Conservation (phyloP, 2,329 filamentous ascomycete genomes). For the Botrytis medusae region DNA sequence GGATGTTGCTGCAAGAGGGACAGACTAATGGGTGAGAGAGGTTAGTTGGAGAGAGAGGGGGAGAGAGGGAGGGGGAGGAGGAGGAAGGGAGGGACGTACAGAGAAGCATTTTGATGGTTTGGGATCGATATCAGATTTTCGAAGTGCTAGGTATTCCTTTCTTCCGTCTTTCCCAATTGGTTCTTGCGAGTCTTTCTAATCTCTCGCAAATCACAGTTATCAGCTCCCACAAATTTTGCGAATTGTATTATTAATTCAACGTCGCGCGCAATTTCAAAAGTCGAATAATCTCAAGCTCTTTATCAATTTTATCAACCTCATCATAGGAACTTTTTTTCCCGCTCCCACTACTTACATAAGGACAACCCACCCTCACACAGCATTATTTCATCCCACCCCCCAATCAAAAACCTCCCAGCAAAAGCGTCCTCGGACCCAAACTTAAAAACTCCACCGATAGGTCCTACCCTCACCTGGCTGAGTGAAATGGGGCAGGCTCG, state of each 20-base stretch:
- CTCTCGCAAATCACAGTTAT: not conserved
- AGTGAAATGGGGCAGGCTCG: not conserved
- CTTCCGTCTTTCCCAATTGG: not conserved
- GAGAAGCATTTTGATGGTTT: conserved; percentile 20
- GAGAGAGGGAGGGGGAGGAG: too few species aligned
- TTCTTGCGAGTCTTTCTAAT: not conserved
- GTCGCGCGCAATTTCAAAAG: not conserved
- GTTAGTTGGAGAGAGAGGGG: not conserved
- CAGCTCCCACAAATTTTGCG: not conserved
- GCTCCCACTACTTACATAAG: not conserved
- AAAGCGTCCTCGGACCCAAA: not conserved
- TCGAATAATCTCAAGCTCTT: not conserved
- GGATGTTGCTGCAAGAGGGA: conserved; percentile 79
- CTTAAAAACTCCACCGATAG: not conserved
- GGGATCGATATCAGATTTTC: not conserved
- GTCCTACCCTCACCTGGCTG: not conserved
- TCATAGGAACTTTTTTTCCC: conserved; percentile 1
- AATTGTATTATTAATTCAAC: not conserved
- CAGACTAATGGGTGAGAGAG: conserved; percentile 58
- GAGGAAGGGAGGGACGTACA: not conserved
- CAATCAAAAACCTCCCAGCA: not conserved
- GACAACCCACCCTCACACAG: not conserved
- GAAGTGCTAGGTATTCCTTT: not conserved
- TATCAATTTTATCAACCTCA: not conserved
- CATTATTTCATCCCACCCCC: not conserved